Evolutionary conservation across 192 early-diverging fungal species (phyloP).

Genomic region (Powellomyces hirtus): DNA sequence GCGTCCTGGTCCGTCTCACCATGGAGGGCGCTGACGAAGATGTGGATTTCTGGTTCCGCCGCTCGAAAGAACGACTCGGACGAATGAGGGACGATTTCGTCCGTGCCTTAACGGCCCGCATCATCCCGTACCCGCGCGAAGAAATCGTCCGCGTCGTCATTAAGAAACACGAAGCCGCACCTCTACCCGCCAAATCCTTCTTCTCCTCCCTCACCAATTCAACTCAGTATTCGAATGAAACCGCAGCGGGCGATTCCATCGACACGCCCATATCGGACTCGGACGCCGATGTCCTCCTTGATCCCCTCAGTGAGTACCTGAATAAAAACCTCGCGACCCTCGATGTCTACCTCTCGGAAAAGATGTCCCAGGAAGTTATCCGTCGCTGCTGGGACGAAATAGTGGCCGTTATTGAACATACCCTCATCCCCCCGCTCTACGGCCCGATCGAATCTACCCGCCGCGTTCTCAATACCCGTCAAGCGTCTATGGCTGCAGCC

Average conservation of each 20-base stretch:
- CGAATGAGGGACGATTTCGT: slow-evolving; percentile 54
- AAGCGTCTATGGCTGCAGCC: slow-evolving; percentile 40
- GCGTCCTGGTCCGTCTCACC: slow-evolving; percentile 49
- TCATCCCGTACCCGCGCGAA: slow-evolving; percentile 43
- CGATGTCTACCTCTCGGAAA: slow-evolving; percentile 37
- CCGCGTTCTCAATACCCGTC: slow-evolving; percentile 45
- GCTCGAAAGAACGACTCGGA: slow-evolving; percentile 45
- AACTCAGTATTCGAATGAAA: slow-evolving; percentile 47
- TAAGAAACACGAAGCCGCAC: slow-evolving; percentile 53
- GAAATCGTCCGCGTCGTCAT: slow-evolving; percentile 43
- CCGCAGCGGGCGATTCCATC: slow-evolving; percentile 36
- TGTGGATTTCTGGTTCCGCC: slow-evolving; percentile 57
- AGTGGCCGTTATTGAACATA: slow-evolving; percentile 35
- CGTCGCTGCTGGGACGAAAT: slow-evolving; percentile 55
- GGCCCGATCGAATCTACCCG: slow-evolving; percentile 49
- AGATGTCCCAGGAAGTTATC: slow-evolving; percentile 59
- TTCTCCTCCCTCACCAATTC: slow-evolving; percentile 44
- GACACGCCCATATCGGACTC: slow-evolving; percentile 24
- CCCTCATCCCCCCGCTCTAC: slow-evolving; percentile 50
- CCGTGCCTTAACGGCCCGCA: slow-evolving; percentile 39
- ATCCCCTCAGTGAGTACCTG: slow-evolving; percentile 52
- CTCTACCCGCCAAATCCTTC: slow-evolving; percentile 42
- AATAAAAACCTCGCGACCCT: slow-evolving; percentile 56
- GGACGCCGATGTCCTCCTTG: slow-evolving; percentile 45
- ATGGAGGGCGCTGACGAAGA: slow-evolving; percentile 59